Conservation (phyloP, 805 yeast species). For the Priceomyces castillae region DNA sequence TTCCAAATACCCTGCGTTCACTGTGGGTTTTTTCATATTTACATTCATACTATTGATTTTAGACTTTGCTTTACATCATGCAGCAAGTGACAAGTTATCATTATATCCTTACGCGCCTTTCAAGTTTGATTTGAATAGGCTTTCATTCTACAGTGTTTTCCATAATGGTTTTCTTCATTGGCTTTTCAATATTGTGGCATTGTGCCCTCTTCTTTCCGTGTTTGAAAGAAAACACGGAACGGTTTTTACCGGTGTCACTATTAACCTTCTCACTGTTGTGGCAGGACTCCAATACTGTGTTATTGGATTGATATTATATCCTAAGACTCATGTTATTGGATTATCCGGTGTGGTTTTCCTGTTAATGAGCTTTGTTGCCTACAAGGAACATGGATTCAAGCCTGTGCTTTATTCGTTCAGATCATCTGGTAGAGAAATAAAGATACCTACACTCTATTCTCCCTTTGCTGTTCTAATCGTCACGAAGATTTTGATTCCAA, state of each 20-base stretch:
- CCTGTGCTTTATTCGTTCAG: slow-evolving; percentile 39
- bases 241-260: slow-evolving; percentile 75
- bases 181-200: slow-evolving; percentile 52
- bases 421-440: slow-evolving; percentile 33
- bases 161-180: slow-evolving; percentile 65
- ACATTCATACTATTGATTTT: slow-evolving; percentile 43
- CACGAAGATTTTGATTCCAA: slow-evolving; percentile 55
- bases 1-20: slow-evolving; percentile 50
- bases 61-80: slow-evolving; percentile 24
- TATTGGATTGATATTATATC: slow-evolving; percentile 49
- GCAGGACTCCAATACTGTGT: slow-evolving; percentile 65
- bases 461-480: slow-evolving; percentile 55
- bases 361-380: slow-evolving; percentile 60
- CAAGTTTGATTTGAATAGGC: slow-evolving; percentile 41
- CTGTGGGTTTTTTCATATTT: slow-evolving; percentile 60
- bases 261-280: slow-evolving; percentile 66
- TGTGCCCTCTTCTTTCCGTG: slow-evolving; percentile 57
- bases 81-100: slow-evolving; percentile 35
- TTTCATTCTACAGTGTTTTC: slow-evolving; percentile 72
- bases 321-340: slow-evolving; percentile 57
- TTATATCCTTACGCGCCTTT: slow-evolving; percentile 57
- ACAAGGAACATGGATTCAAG: slow-evolving; percentile 33
- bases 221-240: slow-evolving; percentile 81
- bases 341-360: slow-evolving; percentile 75
- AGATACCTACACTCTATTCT: slow-evolving; percentile 55